Evolutionary conservation across 352 stramenopile genomes (phyloP).

Genomic region (Phytophthora vignae): DNA sequence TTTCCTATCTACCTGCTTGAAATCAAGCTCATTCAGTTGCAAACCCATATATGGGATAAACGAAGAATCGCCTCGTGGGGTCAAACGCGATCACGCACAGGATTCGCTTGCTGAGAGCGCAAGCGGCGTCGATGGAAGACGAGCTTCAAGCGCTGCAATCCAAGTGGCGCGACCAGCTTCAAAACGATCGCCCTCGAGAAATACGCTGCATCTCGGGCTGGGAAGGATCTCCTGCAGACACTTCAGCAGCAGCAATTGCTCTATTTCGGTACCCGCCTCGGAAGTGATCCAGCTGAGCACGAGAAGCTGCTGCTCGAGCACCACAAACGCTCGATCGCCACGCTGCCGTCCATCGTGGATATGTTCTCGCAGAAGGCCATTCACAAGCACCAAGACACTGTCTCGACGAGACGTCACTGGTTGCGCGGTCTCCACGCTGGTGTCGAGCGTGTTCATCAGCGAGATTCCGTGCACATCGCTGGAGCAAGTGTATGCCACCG

Average conservation of each 20-base stretch:
- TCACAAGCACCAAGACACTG: conserved; percentile 5
- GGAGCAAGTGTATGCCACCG: conserved; percentile 19
- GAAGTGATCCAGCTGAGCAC: conserved; percentile 6
- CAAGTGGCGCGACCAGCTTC: conserved; percentile 18
- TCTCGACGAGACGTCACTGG: conserved; percentile 19
- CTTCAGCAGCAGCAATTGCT: conserved; percentile 28
- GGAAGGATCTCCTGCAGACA: conserved; percentile 15
- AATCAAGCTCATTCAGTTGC: neutral
- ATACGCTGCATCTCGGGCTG: neutral
- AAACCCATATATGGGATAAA: neutral
- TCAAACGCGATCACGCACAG: conserved; percentile 11
- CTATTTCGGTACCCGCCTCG: conserved; percentile 24
- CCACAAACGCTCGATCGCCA: conserved; percentile 14
- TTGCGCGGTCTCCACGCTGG: conserved; percentile 14
- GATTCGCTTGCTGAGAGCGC: conserved; percentile 22
- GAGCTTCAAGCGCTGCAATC: conserved; percentile 14
- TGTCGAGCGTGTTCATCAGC: conserved; percentile 30
- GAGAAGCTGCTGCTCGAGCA: conserved; percentile 16
- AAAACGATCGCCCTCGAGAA: conserved; percentile 24
- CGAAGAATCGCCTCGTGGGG: neutral
- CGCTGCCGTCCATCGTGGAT: conserved; percentile 18
- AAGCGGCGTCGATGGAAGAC: conserved; percentile 33
- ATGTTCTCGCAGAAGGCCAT: conserved; percentile 14
- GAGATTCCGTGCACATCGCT: conserved; percentile 33
- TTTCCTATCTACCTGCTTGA: neutral